Conservation (phyloP, 2,329 filamentous ascomycete genomes). For the Eutypa lata region DNA sequence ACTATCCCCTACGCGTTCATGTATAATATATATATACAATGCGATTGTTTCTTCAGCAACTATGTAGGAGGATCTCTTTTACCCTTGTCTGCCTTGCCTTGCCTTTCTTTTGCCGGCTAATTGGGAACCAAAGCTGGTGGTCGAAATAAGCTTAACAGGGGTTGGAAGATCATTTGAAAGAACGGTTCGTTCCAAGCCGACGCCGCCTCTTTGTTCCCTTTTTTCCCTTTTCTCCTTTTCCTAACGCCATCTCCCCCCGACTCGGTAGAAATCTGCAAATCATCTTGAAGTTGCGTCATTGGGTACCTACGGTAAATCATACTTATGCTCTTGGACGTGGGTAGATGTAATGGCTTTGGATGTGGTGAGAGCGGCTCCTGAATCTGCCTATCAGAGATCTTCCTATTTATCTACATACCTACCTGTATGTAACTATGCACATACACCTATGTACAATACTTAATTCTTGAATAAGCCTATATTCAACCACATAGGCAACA, state of each 20-base stretch:
- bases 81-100: not conserved
- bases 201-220: not conserved
- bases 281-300: not conserved
- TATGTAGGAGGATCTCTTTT: too few relatives aligned
- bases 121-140: not conserved
- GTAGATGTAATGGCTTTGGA: too few relatives aligned
- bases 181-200: not conserved
- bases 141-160: conserved; percentile 1
- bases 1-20: too few relatives aligned
- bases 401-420: not conserved
- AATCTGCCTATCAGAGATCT: too few relatives aligned
- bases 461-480: not conserved
- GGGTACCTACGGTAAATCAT: not conserved
- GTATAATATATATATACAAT: too few relatives aligned
- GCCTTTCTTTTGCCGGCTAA: not conserved
- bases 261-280: not conserved
- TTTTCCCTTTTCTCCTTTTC: not conserved
- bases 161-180: not conserved
- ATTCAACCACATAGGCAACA: not conserved
- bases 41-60: too few relatives aligned
- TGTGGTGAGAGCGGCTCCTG: too few relatives aligned
- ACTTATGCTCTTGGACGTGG: too few relatives aligned
- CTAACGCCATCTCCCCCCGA: not conserved
- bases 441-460: not conserved
- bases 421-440: not conserved